A percentile compares a stretch with the other conserved stretches of the same genome.
phyloP scores from a whole-genome alignment of 1,139 yeast genomes.

The Lodderomyces orthopsilosis region DNA sequence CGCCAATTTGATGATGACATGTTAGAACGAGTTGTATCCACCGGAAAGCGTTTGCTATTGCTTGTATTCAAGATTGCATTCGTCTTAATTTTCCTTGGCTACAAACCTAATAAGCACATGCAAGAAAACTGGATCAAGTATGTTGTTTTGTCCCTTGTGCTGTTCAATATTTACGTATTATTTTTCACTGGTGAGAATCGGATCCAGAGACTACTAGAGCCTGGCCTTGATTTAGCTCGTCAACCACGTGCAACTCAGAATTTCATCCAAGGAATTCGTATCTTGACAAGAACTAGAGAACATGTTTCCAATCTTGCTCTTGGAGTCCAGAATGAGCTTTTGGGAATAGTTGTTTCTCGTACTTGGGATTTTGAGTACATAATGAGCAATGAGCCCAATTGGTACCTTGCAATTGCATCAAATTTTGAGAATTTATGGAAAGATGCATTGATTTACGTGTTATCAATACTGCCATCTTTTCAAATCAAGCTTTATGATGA shows the following conservation, averaged over 20 bases:
- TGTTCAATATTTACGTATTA: slow-evolving; percentile 11
- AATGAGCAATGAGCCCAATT: slow-evolving; percentile 9
- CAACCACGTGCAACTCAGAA: slow-evolving; percentile 2
- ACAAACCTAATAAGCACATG: slow-evolving; percentile 12
- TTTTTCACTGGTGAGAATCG: slow-evolving; percentile 13
- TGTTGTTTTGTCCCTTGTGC: slow-evolving; percentile 6
- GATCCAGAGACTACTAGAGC: slow-evolving; percentile 6
- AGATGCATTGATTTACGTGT: slow-evolving; percentile 20
- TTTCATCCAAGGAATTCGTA: background rate
- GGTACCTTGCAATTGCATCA: slow-evolving; percentile 12
- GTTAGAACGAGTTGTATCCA: slow-evolving; percentile 8
- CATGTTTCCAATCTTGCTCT: background rate
- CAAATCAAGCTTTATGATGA: slow-evolving; percentile 16
- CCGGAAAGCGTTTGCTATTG: slow-evolving; percentile 11
- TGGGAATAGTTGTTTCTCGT: slow-evolving; percentile 19
- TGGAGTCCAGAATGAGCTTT: slow-evolving; percentile 15
- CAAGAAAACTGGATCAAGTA: slow-evolving; percentile 14
- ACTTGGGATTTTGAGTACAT: slow-evolving; percentile 26
- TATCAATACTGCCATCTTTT: slow-evolving; percentile 23
- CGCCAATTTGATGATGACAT: slow-evolving; percentile 8
- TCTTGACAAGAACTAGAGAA: background rate
- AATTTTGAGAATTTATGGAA: slow-evolving; percentile 18
- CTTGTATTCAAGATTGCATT: slow-evolving; percentile 9
- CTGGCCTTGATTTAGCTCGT: background rate
- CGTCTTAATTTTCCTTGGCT: slow-evolving; percentile 10